Evolutionary conservation across 495 filamentous ascomycete genomes (phyloP), one percentile per base, ranked within the genome.

Genomic region (Hypoxylon intermedium): DNA sequence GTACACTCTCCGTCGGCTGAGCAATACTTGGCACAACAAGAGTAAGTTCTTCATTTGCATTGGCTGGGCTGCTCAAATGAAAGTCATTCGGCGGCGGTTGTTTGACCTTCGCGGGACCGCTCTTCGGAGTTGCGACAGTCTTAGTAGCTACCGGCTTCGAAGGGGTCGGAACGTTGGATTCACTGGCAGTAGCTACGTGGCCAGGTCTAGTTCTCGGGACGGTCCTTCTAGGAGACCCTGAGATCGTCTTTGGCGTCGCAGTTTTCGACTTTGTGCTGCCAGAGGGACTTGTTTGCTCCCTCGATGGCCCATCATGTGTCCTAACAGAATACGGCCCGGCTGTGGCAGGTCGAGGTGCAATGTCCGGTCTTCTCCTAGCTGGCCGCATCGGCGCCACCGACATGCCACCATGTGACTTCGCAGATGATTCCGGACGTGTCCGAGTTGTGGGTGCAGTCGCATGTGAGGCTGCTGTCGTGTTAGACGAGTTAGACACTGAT

Each of bases 261-360:
- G 73, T 59, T 44, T 75, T 78, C 1, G 71, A 51, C 23, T 70
- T 76, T 24, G 50, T 36, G 15, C 33, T 63, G 7, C 73, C 68
- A 16, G 74, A 56, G 9, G 76, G 78, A 53, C 78, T 81, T 2
- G 71, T 48, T 19, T 74, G 72, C 62, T 81, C 77, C 0, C 42
- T 42, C 0, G 75, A 76, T 2, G 75, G 71, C 9, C 69, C 72
- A 23, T 80, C 78, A 37, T 79, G 75, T 12, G 70, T 67, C 54
- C 82, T 67, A n/a, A 83, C 79, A 9, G 82, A 85, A 63, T 85
- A 85, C 0, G 81, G 82, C 0, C 82, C 82, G 9, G 81, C 82
- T 3, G 82, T 85, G 30, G 82, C 82, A 9, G 82, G 82, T 51
- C 82, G 71, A 31, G 78, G 72, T 36, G 73, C 70, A 49, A 79